Percentiles rank a stretch among this genome's conserved stretches.
These are phyloP conservation scores for Ocimum tenuiflorum DNA, from an alignment of 257 asterid species.

Conservation along the genomic window DNA sequence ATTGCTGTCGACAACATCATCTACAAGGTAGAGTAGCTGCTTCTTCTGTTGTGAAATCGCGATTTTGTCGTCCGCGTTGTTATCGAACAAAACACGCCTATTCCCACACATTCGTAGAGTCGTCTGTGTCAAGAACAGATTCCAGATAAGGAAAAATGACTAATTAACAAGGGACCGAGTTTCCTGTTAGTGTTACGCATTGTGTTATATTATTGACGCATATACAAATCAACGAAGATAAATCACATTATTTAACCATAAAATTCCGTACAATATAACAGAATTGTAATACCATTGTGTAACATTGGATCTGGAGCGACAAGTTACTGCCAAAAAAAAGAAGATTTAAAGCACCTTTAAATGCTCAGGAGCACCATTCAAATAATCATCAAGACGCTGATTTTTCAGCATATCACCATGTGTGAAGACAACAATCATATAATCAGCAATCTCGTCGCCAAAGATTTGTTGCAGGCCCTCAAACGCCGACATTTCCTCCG, in stretches of 20 bases:
- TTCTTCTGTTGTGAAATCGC: constrained; percentile 36
- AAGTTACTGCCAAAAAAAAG: background rate
- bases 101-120: constrained; percentile 53
- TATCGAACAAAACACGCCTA: constrained; percentile 62
- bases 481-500: constrained; percentile 54
- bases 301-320: too few relatives aligned
- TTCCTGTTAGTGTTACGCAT: too few relatives aligned
- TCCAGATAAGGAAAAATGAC: too few relatives aligned
- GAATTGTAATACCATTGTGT: too few relatives aligned
- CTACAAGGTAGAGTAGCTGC: constrained; percentile 45
- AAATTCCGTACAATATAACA: too few relatives aligned
- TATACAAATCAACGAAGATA: too few relatives aligned
- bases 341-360: constrained; percentile 37
- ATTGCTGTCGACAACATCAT: constrained; percentile 40
- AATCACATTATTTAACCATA: too few relatives aligned
- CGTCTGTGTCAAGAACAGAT: constrained; percentile 37
- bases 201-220: too few relatives aligned
- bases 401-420: constrained; percentile 66
- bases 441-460: constrained; percentile 48
- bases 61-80: constrained; percentile 39
- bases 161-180: too few relatives aligned
- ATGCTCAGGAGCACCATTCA: constrained; percentile 40
- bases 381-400: constrained; percentile 40
- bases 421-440: constrained; percentile 61
- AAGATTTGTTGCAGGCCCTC: constrained; percentile 46